phyloP scores from a whole-genome alignment of 345 rosid species.

The Mallotus nudiflorus region DNA sequence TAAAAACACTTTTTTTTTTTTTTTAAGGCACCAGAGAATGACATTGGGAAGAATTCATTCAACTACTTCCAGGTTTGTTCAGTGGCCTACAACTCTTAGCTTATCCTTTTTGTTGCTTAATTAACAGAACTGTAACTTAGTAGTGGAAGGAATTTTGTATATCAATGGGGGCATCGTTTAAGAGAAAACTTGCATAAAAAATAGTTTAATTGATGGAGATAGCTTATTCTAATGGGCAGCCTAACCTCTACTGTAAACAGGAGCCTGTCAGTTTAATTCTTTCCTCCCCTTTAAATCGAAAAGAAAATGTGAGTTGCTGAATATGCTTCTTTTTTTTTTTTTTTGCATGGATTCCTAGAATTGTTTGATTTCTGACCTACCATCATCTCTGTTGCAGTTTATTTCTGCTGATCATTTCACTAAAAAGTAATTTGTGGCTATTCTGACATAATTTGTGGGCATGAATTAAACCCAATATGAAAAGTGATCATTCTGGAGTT shows the following conservation, averaged over 20 bases:
- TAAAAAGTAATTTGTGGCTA: background rate
- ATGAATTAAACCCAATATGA: background rate
- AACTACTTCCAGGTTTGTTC: constrained; percentile 86
- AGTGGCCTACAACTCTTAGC: background rate
- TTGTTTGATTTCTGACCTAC: no score
- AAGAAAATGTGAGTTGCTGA: no score
- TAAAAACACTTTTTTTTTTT: constrained; percentile 1
- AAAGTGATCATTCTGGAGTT: no score
- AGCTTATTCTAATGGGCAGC: background rate
- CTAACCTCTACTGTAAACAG: no score
- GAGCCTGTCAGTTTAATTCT: no score
- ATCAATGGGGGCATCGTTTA: background rate
- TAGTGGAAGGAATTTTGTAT: background rate
- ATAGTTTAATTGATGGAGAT: background rate
- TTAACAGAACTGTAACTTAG: background rate
- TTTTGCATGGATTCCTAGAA: no score
- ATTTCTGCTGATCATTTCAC: background rate
- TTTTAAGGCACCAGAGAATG: constrained; percentile 75
- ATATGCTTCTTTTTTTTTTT: no score
- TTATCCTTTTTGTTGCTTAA: background rate
- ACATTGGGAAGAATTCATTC: constrained; percentile 86
- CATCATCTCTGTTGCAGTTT: background rate
- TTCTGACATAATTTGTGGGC: background rate
- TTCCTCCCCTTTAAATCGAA: no score
- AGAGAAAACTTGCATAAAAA: background rate